Base-by-base conservation (phyloP, 2,329 filamentous ascomycete genomes). In the Trichoderma oligosporum region DNA sequence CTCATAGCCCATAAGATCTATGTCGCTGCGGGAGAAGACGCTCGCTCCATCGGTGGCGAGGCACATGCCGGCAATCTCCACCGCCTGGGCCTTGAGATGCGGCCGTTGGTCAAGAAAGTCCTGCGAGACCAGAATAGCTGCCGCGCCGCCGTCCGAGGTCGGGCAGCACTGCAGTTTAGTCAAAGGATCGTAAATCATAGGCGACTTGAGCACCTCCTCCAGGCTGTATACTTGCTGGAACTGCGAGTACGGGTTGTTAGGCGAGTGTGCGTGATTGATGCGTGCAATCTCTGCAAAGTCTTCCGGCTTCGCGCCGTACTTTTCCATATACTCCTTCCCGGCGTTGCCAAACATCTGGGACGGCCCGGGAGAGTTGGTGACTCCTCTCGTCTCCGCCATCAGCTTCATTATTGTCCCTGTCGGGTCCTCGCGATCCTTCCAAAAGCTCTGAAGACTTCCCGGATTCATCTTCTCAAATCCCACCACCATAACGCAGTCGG, bases 121-220 rank as follows among this genome's bases (percentile, higher is more conserved):
- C 74, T 96, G 87, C 0, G 91, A 96, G 55, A 96, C 91, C 51
- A 99, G 77, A 29, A 97, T 86, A 12, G 89, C 90, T 1, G 94
- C 91, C 1, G 91, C 93, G 45, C 87, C 89, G 47, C 93, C 93
- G 72, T 97, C 94, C 0, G 91, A 96, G 1, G 93, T 97, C 1
- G 94, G 93, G 75, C 93, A 97, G 82, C 93, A 97, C 77, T 97
- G 94, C n/a, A 97, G 85, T 76, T 97, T 97, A 58, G 94, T 97
- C 56, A 97, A 81, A 14, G 93, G 93, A 62, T 84, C 84, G 75
- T 90, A 85, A 73, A 97, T 89, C 81, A 85, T 88, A 59, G 89
- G 79, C 0, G 89, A 77, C 35, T 86, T 78, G 69, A 90, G 73
- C 70, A 97, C 80, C 74, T 97, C 86, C 29, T 96, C 89, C 38